A percentile compares a stretch with the other conserved stretches of the same genome.
phyloP scores from a whole-genome alignment of 352 stramenopile genomes.

The Pythium rhizo-oryzae region DNA sequence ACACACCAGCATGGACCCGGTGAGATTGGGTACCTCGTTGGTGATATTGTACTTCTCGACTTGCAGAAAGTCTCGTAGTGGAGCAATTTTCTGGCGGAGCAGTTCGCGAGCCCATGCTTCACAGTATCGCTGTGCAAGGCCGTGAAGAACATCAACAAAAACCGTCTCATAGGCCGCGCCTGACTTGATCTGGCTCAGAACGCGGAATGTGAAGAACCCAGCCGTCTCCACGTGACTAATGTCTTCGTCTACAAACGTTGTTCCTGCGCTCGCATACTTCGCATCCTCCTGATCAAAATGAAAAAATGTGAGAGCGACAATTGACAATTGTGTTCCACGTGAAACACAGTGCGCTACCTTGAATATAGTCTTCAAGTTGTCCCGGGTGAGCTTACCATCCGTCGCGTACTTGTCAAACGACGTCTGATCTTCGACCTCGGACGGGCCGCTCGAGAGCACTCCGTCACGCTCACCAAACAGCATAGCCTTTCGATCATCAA shows the following conservation, averaged over 20 bases:
- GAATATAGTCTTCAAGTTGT: conserved; percentile 29
- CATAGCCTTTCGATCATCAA: conserved; percentile 42
- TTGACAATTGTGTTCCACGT: not conserved
- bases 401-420: conserved; percentile 9
- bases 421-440: not conserved
- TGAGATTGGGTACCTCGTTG: conserved; percentile 59
- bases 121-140: conserved; percentile 67
- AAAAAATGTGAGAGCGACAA: not conserved
- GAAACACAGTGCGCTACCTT: conserved; percentile 29
- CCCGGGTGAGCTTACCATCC: conserved; percentile 11
- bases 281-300: not conserved
- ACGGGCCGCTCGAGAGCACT: not conserved
- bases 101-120: conserved; percentile 64
- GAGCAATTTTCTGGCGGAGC: conserved; percentile 64
- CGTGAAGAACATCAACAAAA: conserved; percentile 57
- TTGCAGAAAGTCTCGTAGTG: conserved; percentile 58
- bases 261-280: conserved; percentile 23
- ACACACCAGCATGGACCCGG: not conserved
- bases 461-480: conserved; percentile 44
- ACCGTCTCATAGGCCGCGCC: conserved; percentile 42
- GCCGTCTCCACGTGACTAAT: conserved; percentile 40
- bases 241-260: conserved; percentile 71
- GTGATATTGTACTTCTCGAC: conserved; percentile 72
- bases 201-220: conserved; percentile 58
- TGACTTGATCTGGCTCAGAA: conserved; percentile 47